phyloP scores from a whole-genome alignment of 2,329 filamentous ascomycete genomes.

The Sporothrix sp. region DNA sequence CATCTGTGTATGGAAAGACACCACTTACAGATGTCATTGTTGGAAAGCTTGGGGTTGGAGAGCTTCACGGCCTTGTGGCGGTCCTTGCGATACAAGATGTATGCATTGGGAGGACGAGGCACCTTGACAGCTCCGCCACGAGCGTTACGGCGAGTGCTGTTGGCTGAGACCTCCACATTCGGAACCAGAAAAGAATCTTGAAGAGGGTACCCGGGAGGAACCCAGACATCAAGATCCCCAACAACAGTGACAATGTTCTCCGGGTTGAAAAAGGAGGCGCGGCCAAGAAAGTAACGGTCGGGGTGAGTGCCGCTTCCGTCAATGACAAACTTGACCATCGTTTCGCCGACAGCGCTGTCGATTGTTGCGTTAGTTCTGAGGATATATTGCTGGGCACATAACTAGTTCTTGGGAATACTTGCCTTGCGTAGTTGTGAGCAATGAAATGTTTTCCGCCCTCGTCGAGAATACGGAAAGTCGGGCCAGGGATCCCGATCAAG shows the following conservation, averaged over 20 bases:
- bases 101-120: slow-evolving; percentile 33
- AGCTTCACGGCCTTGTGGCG: slow-evolving; percentile 28
- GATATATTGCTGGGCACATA: neutral
- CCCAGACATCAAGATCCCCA: slow-evolving; percentile 13
- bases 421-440: slow-evolving; percentile 14
- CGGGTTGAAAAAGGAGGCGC: slow-evolving; percentile 4
- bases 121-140: slow-evolving; percentile 17
- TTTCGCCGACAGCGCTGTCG: slow-evolving; percentile 7
- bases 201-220: slow-evolving; percentile 7
- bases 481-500: slow-evolving; percentile 11
- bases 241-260: slow-evolving; percentile 9
- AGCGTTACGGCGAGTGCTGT: neutral
- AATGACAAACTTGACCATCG: slow-evolving; percentile 14
- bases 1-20: neutral
- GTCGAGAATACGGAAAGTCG: slow-evolving; percentile 14
- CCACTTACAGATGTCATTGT: slow-evolving; percentile 35
- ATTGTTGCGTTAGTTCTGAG: neutral
- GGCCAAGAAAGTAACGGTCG: slow-evolving; percentile 15
- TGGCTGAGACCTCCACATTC: neutral
- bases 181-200: neutral
- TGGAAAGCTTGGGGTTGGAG: slow-evolving; percentile 27
- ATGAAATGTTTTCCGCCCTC: slow-evolving; percentile 14
- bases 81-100: slow-evolving; percentile 34
- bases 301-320: slow-evolving; percentile 14
- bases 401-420: neutral